Evolutionary conservation across 192 early-diverging fungal genomes (phyloP), one percentile per base, ranked within the genome.

Genomic region (Coemansia sp.): DNA sequence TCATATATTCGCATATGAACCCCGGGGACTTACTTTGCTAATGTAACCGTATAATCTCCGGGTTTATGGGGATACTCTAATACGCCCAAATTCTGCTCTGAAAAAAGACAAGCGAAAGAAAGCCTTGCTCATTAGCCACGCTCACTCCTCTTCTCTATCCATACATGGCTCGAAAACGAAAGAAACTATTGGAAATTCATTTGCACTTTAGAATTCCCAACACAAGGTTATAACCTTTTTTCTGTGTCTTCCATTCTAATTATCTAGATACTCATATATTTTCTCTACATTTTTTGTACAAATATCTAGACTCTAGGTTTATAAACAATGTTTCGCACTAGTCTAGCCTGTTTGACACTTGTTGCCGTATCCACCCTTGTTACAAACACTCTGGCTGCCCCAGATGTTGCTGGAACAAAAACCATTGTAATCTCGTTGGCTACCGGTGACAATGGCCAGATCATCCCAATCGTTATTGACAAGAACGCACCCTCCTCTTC

Each of bases 381-480:
- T 29, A 34, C 55, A 3, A 48, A 25, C 27, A 20, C 5, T n/a
- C 33, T 62, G 30, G 72, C 66, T 3, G 38, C n/a, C 4, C 56
- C 73, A 34, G 74, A 77, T 64, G 50, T 56, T 20, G 58, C 63
- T 3, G 74, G 74, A 6, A 77, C 74, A 28, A 70, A 44, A 40
- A 77, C 74, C 1, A 56, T 77, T 8, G 57, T 77, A 5, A 77
- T 77, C 7, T 77, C 74, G 31, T 47, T 77, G 8, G 57, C 74
- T 11, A 68, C 74, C 10, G 65, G 50, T 6, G 59, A 66, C 9
- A 17, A 60, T 8, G 74, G 74, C 23, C 53, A 77, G 50, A 56
- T 77, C 1, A 57, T 77, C 22, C 74, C 74, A 0, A 17, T 67
- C 38, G 57, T 77, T 40, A 19, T 77, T 11, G 56, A 54, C 36